A percentile compares a stretch with the other conserved stretches of the same genome.
phyloP scores from a whole-genome alignment of 2,329 filamentous ascomycete genomes.

The Neonectria neomacrospora region DNA sequence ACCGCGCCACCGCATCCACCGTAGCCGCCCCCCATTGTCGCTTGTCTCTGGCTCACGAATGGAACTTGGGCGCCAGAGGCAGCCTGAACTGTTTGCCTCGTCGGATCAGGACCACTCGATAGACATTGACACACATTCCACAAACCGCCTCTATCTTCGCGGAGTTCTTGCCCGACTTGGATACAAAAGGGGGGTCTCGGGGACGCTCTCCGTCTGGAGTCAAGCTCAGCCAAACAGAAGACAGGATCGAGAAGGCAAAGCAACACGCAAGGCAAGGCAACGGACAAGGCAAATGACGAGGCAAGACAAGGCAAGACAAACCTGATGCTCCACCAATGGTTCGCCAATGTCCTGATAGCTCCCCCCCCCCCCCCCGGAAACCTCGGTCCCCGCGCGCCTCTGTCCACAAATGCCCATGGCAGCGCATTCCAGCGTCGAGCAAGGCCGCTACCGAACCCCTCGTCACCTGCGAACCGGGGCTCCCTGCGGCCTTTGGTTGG shows the following conservation, averaged over 20 bases:
- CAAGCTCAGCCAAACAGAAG: slow-evolving; percentile 12
- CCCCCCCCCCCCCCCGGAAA: slow-evolving; percentile 2
- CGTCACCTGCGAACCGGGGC: slow-evolving; percentile 28
- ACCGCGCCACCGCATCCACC: slow-evolving; percentile 38
- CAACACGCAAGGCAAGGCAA: slow-evolving; percentile 2
- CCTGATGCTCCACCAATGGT: slow-evolving; percentile 15
- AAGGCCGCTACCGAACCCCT: slow-evolving; percentile 28
- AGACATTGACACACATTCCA: slow-evolving; percentile 14
- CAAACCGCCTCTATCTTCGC: not conserved
- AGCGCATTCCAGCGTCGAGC: slow-evolving; percentile 44
- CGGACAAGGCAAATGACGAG: slow-evolving; percentile 6
- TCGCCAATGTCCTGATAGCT: slow-evolving; percentile 16
- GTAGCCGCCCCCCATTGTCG: slow-evolving; percentile 27
- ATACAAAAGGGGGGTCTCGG: slow-evolving; percentile 7
- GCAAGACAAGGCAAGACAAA: slow-evolving; percentile 7
- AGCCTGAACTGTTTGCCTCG: slow-evolving; percentile 4
- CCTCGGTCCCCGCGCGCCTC: slow-evolving; percentile 32
- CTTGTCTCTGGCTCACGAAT: slow-evolving; percentile 9
- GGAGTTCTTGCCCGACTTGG: slow-evolving; percentile 9
- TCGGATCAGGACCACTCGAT: slow-evolving; percentile 4
- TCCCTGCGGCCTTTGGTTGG: slow-evolving; percentile 34
- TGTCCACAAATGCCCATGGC: slow-evolving; percentile 27
- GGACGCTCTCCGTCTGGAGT: slow-evolving; percentile 11
- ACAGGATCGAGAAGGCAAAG: not conserved
- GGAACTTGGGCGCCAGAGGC: slow-evolving; percentile 15